Evolutionary conservation across 2,329 filamentous ascomycete species (phyloP), one percentile per base, ranked within the genome.

Genomic region (Clonostachys solani): DNA sequence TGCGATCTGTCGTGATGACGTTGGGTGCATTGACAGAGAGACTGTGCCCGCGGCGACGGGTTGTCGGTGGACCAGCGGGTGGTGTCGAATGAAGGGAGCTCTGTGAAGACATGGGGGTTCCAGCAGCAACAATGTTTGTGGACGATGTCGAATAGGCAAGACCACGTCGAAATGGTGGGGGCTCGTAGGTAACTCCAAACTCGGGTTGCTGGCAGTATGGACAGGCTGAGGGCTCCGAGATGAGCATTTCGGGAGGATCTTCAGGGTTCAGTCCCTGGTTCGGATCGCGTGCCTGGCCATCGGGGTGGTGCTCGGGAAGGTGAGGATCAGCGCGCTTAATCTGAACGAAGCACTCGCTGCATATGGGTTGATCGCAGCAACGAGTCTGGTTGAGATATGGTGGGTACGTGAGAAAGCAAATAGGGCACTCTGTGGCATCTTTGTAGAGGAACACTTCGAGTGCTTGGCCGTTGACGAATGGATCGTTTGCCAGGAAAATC

Each of bases 261-360:
- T 81, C 77, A 0, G 75, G 67, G 13, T 64, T 68, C 4, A 66
- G 56, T 3, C 58, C 62, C 40, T 66, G 54, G 33, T 60, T 66
- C 1, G 67, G 63, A 38, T 68, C 59, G 44, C 65, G 59, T 10
- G 62, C 57, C 46, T 66, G 56, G 16, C 64, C 66, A 43, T 79
- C 71, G n/a, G 74, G 77, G 49, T 78, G 73, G 60, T 94, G 89
- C 62, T 96, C 89, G 2, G 90, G 89, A 37, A 91, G 83, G 63
- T 96, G 89, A 10, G 91, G 92, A 54, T 99, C 92, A 5, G 91
- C 85, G 40, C 94, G 83, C 65, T 96, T 97, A 63, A 99, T 99
- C 65, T 99, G 94, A 5, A 99, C 94, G 60, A 99, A 99, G 65
- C 94, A 99, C 69, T 99, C 94, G 40, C 92, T 97, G 69, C 94